These are phyloP conservation scores for Pharnaceum exiguum DNA, from an alignment of 148 eudicot species.

Conservation along the genomic window DNA sequence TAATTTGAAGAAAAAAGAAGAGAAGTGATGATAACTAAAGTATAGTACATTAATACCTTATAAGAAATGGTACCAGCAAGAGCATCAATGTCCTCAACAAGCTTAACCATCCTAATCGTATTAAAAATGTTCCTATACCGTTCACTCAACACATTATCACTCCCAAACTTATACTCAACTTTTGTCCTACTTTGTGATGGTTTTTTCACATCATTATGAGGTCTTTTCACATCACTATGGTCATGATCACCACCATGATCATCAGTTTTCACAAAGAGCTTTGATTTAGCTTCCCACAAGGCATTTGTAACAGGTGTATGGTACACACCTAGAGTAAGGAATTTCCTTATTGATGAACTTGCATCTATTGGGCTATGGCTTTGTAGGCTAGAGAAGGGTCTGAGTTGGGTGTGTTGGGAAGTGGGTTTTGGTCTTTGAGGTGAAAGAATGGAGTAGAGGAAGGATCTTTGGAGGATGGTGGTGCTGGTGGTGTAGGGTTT, in stretches of 20 bases:
- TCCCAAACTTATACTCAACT: slow-evolving; percentile 54
- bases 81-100: slow-evolving; percentile 96
- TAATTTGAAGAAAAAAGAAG: background rate
- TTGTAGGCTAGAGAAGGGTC: background rate
- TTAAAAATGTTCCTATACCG: slow-evolving; percentile 92
- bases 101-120: slow-evolving; percentile 73
- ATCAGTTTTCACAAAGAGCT: slow-evolving; percentile 35
- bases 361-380: slow-evolving; percentile 47
- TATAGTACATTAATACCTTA: slow-evolving; percentile 66
- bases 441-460: background rate
- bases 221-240: too few relatives aligned
- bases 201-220: slow-evolving; percentile 31
- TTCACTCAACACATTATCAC: slow-evolving; percentile 68
- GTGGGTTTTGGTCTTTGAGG: background rate
- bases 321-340: slow-evolving; percentile 83
- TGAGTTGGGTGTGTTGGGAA: slow-evolving; percentile 11
- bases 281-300: slow-evolving; percentile 83
- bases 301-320: slow-evolving; percentile 91
- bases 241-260: slow-evolving; percentile 7
- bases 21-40: background rate
- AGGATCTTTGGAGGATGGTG: too few relatives aligned
- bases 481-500: too few relatives aligned
- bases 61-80: slow-evolving; percentile 87
- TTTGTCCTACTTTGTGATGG: slow-evolving; percentile 70
- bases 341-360: slow-evolving; percentile 66